Conservation (phyloP, 23 red algal species). For the Porphyridium purpureum region DNA sequence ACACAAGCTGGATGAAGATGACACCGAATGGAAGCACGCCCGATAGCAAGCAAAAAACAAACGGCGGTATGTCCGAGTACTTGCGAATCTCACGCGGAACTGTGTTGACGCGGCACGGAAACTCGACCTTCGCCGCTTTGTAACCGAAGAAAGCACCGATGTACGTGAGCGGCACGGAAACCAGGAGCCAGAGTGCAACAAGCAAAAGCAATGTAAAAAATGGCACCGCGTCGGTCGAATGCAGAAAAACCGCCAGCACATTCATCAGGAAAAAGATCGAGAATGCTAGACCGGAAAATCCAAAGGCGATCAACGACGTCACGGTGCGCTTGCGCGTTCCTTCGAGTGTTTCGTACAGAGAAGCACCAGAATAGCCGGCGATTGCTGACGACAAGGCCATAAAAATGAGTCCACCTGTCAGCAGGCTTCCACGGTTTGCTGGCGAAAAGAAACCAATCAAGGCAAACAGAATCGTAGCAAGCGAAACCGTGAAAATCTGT, state of each 20-base stretch:
- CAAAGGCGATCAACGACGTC: slow-evolving; percentile 1
- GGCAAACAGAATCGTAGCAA: slow-evolving; percentile 15
- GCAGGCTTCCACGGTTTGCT: slow-evolving; percentile 19
- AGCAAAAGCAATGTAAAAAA: slow-evolving; percentile 22
- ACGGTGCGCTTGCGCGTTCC: slow-evolving; percentile 9
- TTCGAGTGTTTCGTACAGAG: slow-evolving; percentile 6
- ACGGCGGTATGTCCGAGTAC: slow-evolving; percentile 24
- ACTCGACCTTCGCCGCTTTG: neutral
- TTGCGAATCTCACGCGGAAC: slow-evolving; percentile 68
- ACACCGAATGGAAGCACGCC: slow-evolving; percentile 86
- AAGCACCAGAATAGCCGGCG: slow-evolving; percentile 6
- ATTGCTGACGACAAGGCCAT: slow-evolving; percentile 6
- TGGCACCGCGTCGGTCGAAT: slow-evolving; percentile 8
- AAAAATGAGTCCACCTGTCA: slow-evolving; percentile 11
- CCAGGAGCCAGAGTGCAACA: slow-evolving; percentile 17
- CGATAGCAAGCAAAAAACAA: slow-evolving; percentile 28
- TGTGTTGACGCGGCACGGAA: slow-evolving; percentile 63
- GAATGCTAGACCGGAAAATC: slow-evolving; percentile 21
- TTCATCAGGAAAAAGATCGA: slow-evolving; percentile 27
- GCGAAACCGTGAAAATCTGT: slow-evolving; percentile 12
- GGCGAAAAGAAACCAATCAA: slow-evolving; percentile 29
- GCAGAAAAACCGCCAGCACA: slow-evolving; percentile 6
- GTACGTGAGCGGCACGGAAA: slow-evolving; percentile 23
- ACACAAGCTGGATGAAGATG: slow-evolving; percentile 75
- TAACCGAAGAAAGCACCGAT: slow-evolving; percentile 21